Conservation (phyloP, 495 filamentous ascomycete genomes). For the Platismatia glauca region DNA sequence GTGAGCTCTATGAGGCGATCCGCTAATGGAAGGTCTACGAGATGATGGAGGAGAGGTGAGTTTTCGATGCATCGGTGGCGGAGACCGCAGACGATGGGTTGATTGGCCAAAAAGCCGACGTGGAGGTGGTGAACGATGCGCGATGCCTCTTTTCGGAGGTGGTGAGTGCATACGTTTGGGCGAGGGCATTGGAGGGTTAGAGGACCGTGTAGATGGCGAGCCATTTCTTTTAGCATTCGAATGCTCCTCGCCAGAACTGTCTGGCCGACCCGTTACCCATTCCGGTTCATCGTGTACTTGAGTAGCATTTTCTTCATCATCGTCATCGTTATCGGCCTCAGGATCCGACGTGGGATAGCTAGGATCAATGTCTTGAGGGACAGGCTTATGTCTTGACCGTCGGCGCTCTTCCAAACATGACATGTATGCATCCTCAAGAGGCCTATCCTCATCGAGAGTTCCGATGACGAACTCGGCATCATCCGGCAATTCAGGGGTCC, state of each 20-base stretch:
- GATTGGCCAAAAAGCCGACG: constrained; percentile 58
- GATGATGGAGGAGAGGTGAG: constrained; percentile 46
- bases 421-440: constrained; percentile 86
- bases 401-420: constrained; percentile 73
- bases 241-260: constrained; percentile 45
- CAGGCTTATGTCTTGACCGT: constrained; percentile 63
- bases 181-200: constrained; percentile 31
- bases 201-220: background rate
- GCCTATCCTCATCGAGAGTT: constrained; percentile 89
- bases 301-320: constrained; percentile 45
- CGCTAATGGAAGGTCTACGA: constrained; percentile 38
- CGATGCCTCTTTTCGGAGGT: constrained; percentile 36
- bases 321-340: constrained; percentile 65
- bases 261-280: constrained; percentile 42
- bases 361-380: constrained; percentile 94
- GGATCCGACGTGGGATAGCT: constrained; percentile 91
- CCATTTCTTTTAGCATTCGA: background rate
- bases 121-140: constrained; percentile 47
- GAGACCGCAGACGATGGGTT: constrained; percentile 61
- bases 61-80: constrained; percentile 40
- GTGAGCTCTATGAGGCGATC: constrained; percentile 32
- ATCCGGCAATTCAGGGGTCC: constrained; percentile 80
- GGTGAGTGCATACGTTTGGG: constrained; percentile 44
- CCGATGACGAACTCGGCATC: constrained; percentile 98
- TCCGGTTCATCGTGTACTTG: constrained; percentile 45